Evolutionary conservation across 345 rosid species (phyloP).

Genomic region (Mallotus nudiflorus): DNA sequence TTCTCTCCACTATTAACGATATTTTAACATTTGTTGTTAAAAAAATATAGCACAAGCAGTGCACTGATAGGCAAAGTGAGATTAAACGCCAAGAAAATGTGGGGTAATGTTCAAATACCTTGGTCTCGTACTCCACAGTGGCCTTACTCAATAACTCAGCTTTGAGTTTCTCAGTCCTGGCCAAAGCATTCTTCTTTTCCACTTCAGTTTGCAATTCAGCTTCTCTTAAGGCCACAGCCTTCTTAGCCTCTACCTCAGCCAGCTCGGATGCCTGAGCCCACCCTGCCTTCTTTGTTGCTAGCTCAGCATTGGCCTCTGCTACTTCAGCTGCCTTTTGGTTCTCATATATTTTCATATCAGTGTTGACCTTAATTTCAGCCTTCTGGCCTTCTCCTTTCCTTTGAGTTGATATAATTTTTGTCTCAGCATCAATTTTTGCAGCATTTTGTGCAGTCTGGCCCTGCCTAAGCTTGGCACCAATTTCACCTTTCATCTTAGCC

Average conservation of each 20-base stretch:
- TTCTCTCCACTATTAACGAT: too few species aligned
- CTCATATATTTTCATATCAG: constrained; percentile 17
- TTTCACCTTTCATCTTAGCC: constrained; percentile 22
- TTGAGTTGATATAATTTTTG: constrained; percentile 7
- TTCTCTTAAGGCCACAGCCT: constrained; percentile 20
- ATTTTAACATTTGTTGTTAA: too few species aligned
- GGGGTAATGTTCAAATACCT: not conserved
- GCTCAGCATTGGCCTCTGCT: constrained; percentile 18
- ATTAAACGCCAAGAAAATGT: too few species aligned
- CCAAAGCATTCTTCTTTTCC: constrained; percentile 19
- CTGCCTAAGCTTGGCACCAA: constrained; percentile 11
- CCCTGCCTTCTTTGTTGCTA: constrained; percentile 19
- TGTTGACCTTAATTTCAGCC: constrained; percentile 8
- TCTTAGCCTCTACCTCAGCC: constrained; percentile 21
- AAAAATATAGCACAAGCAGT: too few species aligned
- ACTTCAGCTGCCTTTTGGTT: too few species aligned
- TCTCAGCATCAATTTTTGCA: constrained; percentile 16
- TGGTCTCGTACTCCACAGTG: constrained; percentile 23
- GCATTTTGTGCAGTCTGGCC: constrained; percentile 11
- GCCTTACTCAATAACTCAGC: constrained; percentile 19
- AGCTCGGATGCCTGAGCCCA: constrained; percentile 15
- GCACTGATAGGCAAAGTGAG: too few species aligned
- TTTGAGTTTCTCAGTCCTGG: constrained; percentile 20
- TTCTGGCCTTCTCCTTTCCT: constrained; percentile 16
- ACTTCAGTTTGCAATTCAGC: constrained; percentile 25